Conservation (phyloP, 495 filamentous ascomycete species). For the Rusavskia elegans region DNA sequence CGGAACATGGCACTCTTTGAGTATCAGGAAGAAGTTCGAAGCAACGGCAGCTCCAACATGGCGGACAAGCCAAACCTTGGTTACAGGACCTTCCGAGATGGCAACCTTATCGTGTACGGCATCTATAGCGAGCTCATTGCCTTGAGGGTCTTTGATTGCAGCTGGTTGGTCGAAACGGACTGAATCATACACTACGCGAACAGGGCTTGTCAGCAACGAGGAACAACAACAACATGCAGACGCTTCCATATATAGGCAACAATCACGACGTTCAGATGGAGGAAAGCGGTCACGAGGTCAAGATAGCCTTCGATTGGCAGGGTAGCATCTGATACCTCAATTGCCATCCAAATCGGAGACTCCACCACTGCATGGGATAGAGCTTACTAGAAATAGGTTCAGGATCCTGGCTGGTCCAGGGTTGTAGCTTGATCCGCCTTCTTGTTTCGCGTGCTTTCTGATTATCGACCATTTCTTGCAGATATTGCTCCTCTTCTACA, state of each 20-base stretch:
- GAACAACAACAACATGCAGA: too few relatives aligned
- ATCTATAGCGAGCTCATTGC: slow-evolving; percentile 41
- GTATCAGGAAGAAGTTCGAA: slow-evolving; percentile 39
- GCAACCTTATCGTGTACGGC: slow-evolving; percentile 45
- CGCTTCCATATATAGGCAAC: too few relatives aligned
- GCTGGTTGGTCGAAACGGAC: slow-evolving; percentile 54
- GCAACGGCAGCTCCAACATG: slow-evolving; percentile 2
- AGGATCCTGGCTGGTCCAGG: neutral
- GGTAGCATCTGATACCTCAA: too few relatives aligned
- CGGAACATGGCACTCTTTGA: slow-evolving; percentile 53
- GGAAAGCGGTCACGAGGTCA: too few relatives aligned
- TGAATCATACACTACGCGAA: neutral
- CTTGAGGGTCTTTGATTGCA: slow-evolving; percentile 38
- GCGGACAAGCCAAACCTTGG: slow-evolving; percentile 21
- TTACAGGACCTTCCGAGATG: slow-evolving; percentile 38
- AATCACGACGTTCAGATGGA: too few relatives aligned
- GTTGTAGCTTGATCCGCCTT: slow-evolving; percentile 16
- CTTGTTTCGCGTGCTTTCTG: slow-evolving; percentile 27
- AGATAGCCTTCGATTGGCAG: too few relatives aligned
- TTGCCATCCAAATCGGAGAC: too few relatives aligned
- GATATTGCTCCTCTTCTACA: slow-evolving; percentile 56
- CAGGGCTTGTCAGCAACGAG: neutral
- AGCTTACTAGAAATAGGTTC: neutral
- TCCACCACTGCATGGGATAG: too few relatives aligned
- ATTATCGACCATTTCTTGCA: slow-evolving; percentile 62